phyloP scores from a whole-genome alignment of 768 basidiomycete species.

The Rhizopogon vulgaris region DNA sequence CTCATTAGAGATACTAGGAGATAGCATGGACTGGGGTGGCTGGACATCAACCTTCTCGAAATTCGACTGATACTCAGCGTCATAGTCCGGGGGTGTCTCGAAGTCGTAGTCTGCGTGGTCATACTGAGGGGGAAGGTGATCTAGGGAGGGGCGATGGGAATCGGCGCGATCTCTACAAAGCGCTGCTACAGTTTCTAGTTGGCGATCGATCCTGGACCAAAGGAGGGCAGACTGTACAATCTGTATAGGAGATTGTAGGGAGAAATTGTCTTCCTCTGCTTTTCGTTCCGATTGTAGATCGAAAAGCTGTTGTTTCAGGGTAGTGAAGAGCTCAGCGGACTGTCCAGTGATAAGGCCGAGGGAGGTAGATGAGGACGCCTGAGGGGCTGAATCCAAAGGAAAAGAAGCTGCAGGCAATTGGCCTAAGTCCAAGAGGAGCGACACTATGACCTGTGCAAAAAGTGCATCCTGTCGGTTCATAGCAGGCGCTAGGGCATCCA shows the following conservation, averaged over 20 bases:
- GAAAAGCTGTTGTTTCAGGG: conserved; percentile 61
- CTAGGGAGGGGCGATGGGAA: conserved; percentile 8
- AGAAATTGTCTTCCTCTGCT: neutral
- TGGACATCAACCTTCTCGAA: conserved; percentile 4
- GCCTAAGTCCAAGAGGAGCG: conserved; percentile 63
- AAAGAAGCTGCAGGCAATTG: conserved; percentile 40
- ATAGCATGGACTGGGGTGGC: conserved; percentile 7
- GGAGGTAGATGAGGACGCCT: conserved; percentile 6
- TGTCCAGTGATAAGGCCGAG: conserved; percentile 7
- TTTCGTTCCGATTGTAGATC: conserved; percentile 45
- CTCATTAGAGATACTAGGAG: conserved; percentile 15
- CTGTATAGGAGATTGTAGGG: conserved; percentile 32
- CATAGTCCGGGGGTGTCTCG: conserved; percentile 24
- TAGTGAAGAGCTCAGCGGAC: conserved; percentile 44
- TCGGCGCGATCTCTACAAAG: conserved; percentile 57
- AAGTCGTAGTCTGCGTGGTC: conserved; percentile 26
- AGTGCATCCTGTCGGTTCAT: conserved; percentile 46
- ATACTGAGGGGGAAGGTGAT: conserved; percentile 51
- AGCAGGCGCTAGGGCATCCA: conserved; percentile 41
- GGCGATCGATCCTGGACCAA: conserved; percentile 70
- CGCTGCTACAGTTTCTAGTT: conserved; percentile 61
- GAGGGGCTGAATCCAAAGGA: conserved; percentile 11
- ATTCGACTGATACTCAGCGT: conserved; percentile 6
- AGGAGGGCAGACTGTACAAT: conserved; percentile 58
- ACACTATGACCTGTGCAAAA: conserved; percentile 63